Evolutionary conservation across 768 basidiomycete species (phyloP), one percentile per base, ranked within the genome.

Genomic region (Termitomyces heimii): DNA sequence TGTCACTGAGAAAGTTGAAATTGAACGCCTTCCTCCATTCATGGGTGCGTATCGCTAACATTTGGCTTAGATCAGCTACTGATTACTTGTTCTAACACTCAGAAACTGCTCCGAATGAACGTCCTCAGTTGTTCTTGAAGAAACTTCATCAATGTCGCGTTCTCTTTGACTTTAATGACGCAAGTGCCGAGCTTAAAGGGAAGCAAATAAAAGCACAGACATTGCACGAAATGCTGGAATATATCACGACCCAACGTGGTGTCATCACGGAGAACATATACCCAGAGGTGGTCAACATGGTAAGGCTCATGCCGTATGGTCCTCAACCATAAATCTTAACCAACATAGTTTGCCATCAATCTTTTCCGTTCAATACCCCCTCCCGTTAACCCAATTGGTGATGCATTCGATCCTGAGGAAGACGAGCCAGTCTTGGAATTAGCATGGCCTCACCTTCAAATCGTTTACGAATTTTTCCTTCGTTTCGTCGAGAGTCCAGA

Each of bases 361-460:
- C 88, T 99, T 64, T 99, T 99, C 81, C 92, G 97, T 62, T 94
- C 97, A 68, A 98, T 99, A 83, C 97, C 97, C 74, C 97, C 97
- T 66, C 97, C 95, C 44, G 96, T 98, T 57, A 99, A 99, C 67
- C 97, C 97, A 5, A 91, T 86, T 13, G 97, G 97, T 54, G 97
- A 99, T 71, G 97, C 96, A 1, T 99, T 97, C 69, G 97, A 99
- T 70, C 97, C 97, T 22, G 97, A 99, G 73, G 97, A 99, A 75
- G 97, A 99, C 66, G 97, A 99, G 62, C 97, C 97, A 7, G 97
- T 99, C 2, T 82, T 99, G 58, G 97, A 99, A 70, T 89, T 98
- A 56, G 97, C 97, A 28, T 99, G 97, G 97, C 97, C 97, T 40
- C 97, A 99, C 71, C 82, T 99, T 56, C 95, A 99, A 71, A 95